These are phyloP conservation scores for Magnaporthiopsis rhizophila DNA, from an alignment of 2,329 filamentous ascomycete species.

Conservation along the genomic window DNA sequence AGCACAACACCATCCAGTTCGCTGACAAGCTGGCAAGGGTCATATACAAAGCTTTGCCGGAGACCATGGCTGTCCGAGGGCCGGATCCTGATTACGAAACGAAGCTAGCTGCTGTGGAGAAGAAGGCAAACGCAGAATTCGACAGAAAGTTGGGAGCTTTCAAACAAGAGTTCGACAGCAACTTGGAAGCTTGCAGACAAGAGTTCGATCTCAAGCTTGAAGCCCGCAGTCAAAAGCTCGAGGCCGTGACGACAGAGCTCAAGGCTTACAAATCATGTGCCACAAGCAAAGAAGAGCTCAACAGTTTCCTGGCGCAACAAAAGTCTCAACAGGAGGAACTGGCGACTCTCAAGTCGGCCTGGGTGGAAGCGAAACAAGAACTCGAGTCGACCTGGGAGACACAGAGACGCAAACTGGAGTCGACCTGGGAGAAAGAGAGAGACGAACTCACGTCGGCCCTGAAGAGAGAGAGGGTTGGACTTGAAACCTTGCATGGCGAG, in stretches of 20 bases:
- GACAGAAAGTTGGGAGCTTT: not conserved
- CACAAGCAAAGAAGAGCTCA: not conserved
- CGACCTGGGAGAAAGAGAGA: not conserved
- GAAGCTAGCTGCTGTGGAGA: not conserved
- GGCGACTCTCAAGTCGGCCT: not conserved
- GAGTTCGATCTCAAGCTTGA: not conserved
- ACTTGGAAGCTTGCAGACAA: not conserved
- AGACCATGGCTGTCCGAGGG: not conserved
- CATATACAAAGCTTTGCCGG: conserved; percentile 5
- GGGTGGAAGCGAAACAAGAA: not conserved
- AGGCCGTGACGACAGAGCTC: not conserved
- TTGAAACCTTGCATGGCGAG: not conserved
- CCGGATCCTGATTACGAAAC: not conserved
- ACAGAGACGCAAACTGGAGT: not conserved
- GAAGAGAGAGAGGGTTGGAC: not conserved
- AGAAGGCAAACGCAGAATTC: not conserved
- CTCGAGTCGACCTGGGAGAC: not conserved
- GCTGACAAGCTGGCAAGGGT: not conserved
- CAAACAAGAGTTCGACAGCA: not conserved
- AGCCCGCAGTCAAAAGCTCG: not conserved
- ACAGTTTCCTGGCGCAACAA: not conserved
- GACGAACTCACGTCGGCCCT: not conserved
- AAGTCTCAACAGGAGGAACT: not conserved
- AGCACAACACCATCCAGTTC: not conserved
- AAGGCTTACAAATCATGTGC: not conserved